Conservation (phyloP, 2,329 filamentous ascomycete genomes). For the Grosmannia serpens region DNA sequence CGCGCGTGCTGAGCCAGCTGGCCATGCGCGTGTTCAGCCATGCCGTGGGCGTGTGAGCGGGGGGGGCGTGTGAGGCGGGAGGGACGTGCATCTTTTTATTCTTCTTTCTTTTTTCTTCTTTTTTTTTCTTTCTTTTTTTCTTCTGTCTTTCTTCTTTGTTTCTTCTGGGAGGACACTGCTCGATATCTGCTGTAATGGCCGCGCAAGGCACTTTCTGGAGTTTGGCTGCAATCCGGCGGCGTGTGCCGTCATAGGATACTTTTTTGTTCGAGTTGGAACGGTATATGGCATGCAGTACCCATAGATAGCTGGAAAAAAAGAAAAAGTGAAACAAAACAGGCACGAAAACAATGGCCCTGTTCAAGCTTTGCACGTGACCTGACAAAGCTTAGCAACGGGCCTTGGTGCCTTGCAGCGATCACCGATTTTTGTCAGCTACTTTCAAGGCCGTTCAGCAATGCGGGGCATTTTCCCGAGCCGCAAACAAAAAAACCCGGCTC, state of each 20-base stretch:
- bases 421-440: background rate
- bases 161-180: no score
- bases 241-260: no score
- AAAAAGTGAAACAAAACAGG: background rate
- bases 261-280: no score
- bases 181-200: no score
- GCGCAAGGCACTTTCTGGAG: no score
- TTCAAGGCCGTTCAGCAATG: background rate
- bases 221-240: no score
- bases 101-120: background rate
- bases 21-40: conserved; percentile 80
- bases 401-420: conserved; percentile 6
- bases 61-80: background rate
- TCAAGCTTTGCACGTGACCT: background rate
- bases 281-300: no score
- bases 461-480: background rate
- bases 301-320: background rate
- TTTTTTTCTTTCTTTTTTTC: no score
- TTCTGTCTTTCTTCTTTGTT: no score
- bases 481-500: no score
- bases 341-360: background rate
- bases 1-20: conserved; percentile 69
- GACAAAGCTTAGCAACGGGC: background rate
- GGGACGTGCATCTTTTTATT: background rate
- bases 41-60: conserved; percentile 44